Evolutionary conservation across 2,329 filamentous ascomycete species (phyloP).

Genomic region (Zymoseptoria brevis): DNA sequence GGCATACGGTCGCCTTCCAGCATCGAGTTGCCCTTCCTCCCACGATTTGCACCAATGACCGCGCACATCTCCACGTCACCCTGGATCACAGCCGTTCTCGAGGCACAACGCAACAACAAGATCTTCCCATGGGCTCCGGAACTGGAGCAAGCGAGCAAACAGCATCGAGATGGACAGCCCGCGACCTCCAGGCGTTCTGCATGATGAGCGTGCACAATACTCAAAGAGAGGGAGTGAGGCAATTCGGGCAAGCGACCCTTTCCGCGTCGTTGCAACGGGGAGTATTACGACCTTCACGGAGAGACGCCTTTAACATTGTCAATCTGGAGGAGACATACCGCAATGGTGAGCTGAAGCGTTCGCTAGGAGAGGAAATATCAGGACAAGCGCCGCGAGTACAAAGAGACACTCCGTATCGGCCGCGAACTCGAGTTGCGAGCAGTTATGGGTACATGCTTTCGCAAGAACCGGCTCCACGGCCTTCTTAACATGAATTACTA

Average conservation of each 20-base stretch:
- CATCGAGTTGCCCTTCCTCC: not conserved
- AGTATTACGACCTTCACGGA: slow-evolving; percentile 27
- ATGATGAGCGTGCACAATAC: slow-evolving; percentile 18
- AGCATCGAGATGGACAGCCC: slow-evolving; percentile 6
- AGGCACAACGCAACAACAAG: too few relatives aligned
- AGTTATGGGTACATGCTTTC: slow-evolving; percentile 7
- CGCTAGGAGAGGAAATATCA: slow-evolving; percentile 7
- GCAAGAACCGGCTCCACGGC: slow-evolving; percentile 11
- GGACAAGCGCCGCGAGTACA: slow-evolving; percentile 9
- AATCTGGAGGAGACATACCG: slow-evolving; percentile 45
- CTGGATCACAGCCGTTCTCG: slow-evolving; percentile 32
- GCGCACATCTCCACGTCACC: too few relatives aligned
- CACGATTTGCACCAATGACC: not conserved
- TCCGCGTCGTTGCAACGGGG: not conserved
- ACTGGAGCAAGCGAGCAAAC: slow-evolving; percentile 44
- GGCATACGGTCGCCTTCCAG: too few relatives aligned
- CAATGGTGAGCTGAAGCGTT: slow-evolving; percentile 18
- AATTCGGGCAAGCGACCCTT: not conserved
- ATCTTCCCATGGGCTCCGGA: slow-evolving; percentile 58
- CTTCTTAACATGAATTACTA: slow-evolving; percentile 9
- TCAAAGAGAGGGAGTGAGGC: slow-evolving; percentile 4
- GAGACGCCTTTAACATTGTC: slow-evolving; percentile 51
- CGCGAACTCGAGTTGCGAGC: slow-evolving; percentile 20
- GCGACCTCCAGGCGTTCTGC: slow-evolving; percentile 15
- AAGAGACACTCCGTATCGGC: slow-evolving; percentile 1